Base-by-base conservation (phyloP, 352 stramenopile species). In the Phytophthora aleatoria region DNA sequence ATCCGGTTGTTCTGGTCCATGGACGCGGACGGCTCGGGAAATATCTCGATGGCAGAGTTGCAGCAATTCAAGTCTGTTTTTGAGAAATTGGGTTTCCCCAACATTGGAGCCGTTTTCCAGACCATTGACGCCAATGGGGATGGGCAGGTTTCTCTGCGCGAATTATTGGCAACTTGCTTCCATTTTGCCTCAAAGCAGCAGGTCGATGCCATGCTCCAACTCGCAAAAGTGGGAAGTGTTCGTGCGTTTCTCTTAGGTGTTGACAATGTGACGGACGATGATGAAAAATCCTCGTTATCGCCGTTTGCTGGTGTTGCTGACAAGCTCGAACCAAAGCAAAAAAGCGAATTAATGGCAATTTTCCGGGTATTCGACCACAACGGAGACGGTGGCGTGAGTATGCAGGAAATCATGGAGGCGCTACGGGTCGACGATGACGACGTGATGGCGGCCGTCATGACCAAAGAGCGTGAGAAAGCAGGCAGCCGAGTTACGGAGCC, bases 311-410 rank as follows among this genome's bases (percentile, higher is more conserved):
- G 10, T 38, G 33, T 9, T 11, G 45, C 26, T 11, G 26, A 28
- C 3, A 48, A 62, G 35, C 41, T 89, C 24, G 41, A 51, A 7
- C 49, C 67, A 0, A 77, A 90, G 33, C 65, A 87, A 4, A 62
- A 74, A 20, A 51, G 45, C 2, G 79, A 91, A 53, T 57, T 92
- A 51, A 60, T 83, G 16, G 77, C 71, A 0, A 90, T 92, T 43
- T 92, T 91, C 39, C 74, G 67, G 0, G 74, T 92, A 10, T 92
- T 92, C 52, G 83, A 91, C 66, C 73, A 74, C n/a, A 79, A 92
- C 50, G 69, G 73, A 1, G 82, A 89, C 47, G 83, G 83, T 6
- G 76, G 77, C 6, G 79, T 92, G 50, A 86, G 73, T 16, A 78
- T 90, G 50, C 68, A 90, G n/a, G 83, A 92, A 63, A 83, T 92